A percentile compares a stretch with the other conserved stretches of the same genome.
phyloP scores from a whole-genome alignment of 164 flowering plant genomes.

The Santalum album region DNA sequence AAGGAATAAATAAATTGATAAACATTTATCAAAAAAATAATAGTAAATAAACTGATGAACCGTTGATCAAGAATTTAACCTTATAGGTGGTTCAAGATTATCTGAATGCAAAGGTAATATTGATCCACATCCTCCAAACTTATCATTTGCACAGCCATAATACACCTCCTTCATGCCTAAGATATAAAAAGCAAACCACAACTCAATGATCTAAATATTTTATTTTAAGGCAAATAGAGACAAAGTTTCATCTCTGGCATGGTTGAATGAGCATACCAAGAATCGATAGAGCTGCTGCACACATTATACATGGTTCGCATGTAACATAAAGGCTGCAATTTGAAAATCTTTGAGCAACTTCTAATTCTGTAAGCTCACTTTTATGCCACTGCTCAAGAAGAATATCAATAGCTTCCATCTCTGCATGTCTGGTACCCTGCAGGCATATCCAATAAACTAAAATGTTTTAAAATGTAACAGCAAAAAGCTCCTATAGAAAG shows the following conservation, averaged over 20 bases:
- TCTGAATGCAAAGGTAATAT: conserved; percentile 63
- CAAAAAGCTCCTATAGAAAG: not conserved
- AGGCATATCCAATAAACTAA: not conserved
- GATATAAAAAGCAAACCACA: not conserved
- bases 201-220: not conserved
- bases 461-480: not conserved
- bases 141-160: conserved; percentile 91
- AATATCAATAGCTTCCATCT: conserved; percentile 86
- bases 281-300: conserved; percentile 79
- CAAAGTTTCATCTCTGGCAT: no score
- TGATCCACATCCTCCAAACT: conserved; percentile 96
- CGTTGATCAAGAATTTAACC: conserved; percentile 16
- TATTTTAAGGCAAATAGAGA: not conserved
- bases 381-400: conserved; percentile 67
- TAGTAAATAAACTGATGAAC: no score
- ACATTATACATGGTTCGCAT: conserved; percentile 99
- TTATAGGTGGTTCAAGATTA: conserved; percentile 17
- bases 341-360: conserved; percentile 55
- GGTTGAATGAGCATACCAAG: conserved; percentile 39
- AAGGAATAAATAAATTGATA: no score
- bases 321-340: conserved; percentile 79
- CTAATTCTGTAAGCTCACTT: conserved; percentile 40
- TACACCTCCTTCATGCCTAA: conserved; percentile 74
- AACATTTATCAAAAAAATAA: no score
- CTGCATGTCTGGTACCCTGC: conserved; percentile 94